Base-by-base conservation (phyloP, 164 flowering plant species). In the Berberis vulgaris region DNA sequence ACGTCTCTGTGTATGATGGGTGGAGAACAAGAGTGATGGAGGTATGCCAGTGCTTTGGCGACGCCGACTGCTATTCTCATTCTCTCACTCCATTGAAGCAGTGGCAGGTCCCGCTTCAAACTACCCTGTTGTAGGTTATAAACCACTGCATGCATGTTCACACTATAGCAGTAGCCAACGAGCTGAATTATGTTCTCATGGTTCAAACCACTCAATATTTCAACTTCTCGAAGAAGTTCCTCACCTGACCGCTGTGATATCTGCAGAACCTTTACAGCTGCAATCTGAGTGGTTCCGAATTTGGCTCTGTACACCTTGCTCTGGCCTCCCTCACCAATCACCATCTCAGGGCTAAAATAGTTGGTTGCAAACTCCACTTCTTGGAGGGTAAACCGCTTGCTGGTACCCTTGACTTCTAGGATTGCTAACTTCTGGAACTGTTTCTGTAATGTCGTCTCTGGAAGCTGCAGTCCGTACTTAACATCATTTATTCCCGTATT, bases 21-120 rank as follows among this genome's bases (percentile, higher is more conserved):
- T 69, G 81, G 81, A 26, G 65, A 60, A 63, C 77, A 69, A 67
- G 69, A 66, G 73, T 79, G 73, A 62, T 75, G 83, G 55, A 82
- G 80, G 68, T 70, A 73, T 3, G 67, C 77, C 57, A 82, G 61
- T 5, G 83, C 83, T 74, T 74, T 82, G 1, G 81, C 85, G 47
- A 78, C 69, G 6, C 80, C 80, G 63, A 77, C 62, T 7, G 85
- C 83, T 45, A 79, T 61, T 4, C 49, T 64, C 77, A 77, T 62
- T 59, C 80, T 75, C 66, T 77, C 81, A 12, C 56, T 70, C 79
- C 82, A 81, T 52, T 43, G 53, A 10, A 79, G 76, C 43, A 60
- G 61, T 43, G 47, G 63, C 70, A 79, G 50, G 38, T 61, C 64
- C 52, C 67, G 75, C 65, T 66, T 76, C 70, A 81, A 67, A 67